Evolutionary conservation across 768 basidiomycete genomes (phyloP), one percentile per base, ranked within the genome.

Genomic region (Leccinum incarnatum): DNA sequence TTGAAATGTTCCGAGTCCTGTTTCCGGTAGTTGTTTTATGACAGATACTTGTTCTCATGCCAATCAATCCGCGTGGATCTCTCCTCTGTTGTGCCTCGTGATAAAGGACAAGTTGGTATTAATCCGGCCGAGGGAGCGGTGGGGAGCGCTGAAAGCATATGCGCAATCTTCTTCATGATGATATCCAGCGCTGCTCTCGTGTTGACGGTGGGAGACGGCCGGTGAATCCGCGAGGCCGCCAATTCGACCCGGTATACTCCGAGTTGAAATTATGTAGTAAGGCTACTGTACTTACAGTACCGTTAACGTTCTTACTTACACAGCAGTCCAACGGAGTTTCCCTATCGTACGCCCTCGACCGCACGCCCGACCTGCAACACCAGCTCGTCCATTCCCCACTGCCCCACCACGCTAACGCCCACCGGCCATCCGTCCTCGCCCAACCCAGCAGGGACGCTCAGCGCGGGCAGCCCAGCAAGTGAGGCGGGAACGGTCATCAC

Each of bases 401-500:
- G 91, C 1, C 93, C 91, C 0, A 93, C 86, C 27, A 97, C 65
- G 63, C 89, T 93, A 32, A 91, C 75, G 2, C 94, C 94, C 0
- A 95, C 78, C 0, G 93, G 92, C 93, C 92, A 95, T 5, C 84
- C 84, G 51, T 83, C 82, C 0, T 71, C 74, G 2, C 73, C 77
- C 1, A 64, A 49, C 0, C 81, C 79, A 9, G 72, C 71, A 0
- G 94, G 94, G 0, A 98, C 80, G 55, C 79, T 88, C 46, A 98
- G 65, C 0, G 89, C 91, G 1, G 95, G 94, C 15, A 98, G 66
- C 0, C 96, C 95, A 0, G 92, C 95, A 36, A 99, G 76, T 1
- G 91, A 94, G 5, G 94, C 95, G 0, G 95, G 94, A 0, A 95
- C 92, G 0, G 94, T 96, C 60, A 98, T 76, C 6, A 96, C 83